Conservation (phyloP, 257 asterid species). For the Misopates orontium region DNA sequence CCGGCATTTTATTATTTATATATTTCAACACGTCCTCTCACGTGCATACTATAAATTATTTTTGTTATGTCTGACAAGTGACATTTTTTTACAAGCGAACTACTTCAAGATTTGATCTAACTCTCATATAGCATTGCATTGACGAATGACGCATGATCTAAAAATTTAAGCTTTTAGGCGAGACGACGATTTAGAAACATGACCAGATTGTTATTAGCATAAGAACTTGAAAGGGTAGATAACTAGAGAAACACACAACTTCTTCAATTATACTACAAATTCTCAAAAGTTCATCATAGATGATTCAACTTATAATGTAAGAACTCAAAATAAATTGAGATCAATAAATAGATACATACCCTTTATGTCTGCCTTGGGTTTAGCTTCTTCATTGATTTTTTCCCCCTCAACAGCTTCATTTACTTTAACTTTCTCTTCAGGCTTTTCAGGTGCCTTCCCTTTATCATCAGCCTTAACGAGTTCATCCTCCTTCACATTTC, state of each 20-base stretch:
- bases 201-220: neutral
- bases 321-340: neutral
- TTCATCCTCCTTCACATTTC: conserved; percentile 18
- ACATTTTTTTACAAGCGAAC: no score
- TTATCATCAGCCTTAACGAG: neutral
- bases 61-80: no score
- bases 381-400: conserved; percentile 26
- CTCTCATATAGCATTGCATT: no score
- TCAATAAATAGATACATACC: conserved; percentile 33
- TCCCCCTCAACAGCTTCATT: conserved; percentile 26
- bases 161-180: no score
- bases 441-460: conserved; percentile 19
- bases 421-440: conserved; percentile 23
- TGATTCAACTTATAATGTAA: no score
- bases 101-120: no score
- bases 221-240: neutral
- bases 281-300: no score
- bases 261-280: neutral
- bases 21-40: no score
- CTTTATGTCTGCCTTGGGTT: conserved; percentile 29
- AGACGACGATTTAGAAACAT: no score
- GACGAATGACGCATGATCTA: no score
- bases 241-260: neutral
- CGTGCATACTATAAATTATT: no score
- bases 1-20: no score